Evolutionary conservation across 768 basidiomycete species (phyloP).

Genomic region (Phanerochaete carnosa): DNA sequence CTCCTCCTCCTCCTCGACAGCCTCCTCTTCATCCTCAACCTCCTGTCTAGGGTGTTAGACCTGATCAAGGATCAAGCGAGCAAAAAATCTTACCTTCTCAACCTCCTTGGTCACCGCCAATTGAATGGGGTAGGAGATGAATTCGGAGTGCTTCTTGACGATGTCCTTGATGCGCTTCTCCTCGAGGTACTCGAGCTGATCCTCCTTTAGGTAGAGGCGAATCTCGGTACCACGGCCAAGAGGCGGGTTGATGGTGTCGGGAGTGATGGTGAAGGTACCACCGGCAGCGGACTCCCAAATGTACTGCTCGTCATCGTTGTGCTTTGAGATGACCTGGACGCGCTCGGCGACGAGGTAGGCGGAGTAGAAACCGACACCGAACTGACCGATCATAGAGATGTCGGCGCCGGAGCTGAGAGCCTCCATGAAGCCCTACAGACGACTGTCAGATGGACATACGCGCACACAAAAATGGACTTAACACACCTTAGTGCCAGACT

Average conservation of each 20-base stretch:
- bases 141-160: slow-evolving; percentile 99
- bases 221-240: slow-evolving; percentile 94
- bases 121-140: slow-evolving; percentile 99
- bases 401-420: slow-evolving; percentile 87
- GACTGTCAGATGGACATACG: neutral
- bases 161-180: slow-evolving; percentile 99
- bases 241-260: slow-evolving; percentile 83
- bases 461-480: neutral
- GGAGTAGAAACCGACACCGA: slow-evolving; percentile 99
- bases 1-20: slow-evolving; percentile 61
- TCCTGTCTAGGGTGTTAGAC: slow-evolving; percentile 48
- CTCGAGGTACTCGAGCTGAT: slow-evolving; percentile 98
- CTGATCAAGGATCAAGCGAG: neutral
- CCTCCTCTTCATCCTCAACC: slow-evolving; percentile 82
- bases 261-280: slow-evolving; percentile 98
- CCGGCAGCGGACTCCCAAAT: slow-evolving; percentile 99
- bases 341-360: slow-evolving; percentile 98
- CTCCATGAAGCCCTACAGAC: slow-evolving; percentile 90
- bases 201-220: slow-evolving; percentile 93
- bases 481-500: slow-evolving; percentile 76
- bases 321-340: slow-evolving; percentile 98
- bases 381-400: slow-evolving; percentile 97
- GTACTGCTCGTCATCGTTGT: slow-evolving; percentile 99
- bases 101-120: slow-evolving; percentile 98
- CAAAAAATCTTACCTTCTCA: slow-evolving; percentile 74